Evolutionary conservation across 148 eudicot species (phyloP).

Genomic region (Camellia lanceoleosa): DNA sequence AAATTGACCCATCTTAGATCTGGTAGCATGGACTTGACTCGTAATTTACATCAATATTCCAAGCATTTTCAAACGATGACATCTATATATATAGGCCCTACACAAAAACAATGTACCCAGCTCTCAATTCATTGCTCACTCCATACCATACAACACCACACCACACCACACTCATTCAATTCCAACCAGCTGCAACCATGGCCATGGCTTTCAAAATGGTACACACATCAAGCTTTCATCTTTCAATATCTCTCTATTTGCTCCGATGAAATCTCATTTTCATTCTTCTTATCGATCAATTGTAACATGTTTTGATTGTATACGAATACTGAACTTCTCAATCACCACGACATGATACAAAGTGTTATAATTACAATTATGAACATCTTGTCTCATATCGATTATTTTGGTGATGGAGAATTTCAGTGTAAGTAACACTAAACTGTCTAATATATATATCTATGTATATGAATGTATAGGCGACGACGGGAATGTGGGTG

Average conservation of each 20-base stretch:
- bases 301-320: no score
- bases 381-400: no score
- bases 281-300: no score
- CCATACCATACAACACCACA: background rate
- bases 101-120: background rate
- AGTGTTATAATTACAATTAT: no score
- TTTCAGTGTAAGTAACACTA: no score
- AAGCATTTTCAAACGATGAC: slow-evolving; percentile 25
- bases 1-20: no score
- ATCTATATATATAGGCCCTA: slow-evolving; percentile 26
- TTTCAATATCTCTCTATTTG: no score
- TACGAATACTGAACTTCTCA: no score
- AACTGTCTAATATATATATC: background rate
- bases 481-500: slow-evolving; percentile 82
- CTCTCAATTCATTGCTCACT: background rate
- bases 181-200: slow-evolving; percentile 34
- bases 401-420: no score
- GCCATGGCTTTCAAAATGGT: slow-evolving; percentile 99
- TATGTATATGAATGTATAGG: slow-evolving; percentile 35
- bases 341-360: no score
- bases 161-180: background rate
- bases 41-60: slow-evolving; percentile 24
- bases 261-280: no score
- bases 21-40: background rate
- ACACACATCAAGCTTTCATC: background rate